Evolutionary conservation across 768 basidiomycete genomes (phyloP).

Genomic region (Boletus sp.): DNA sequence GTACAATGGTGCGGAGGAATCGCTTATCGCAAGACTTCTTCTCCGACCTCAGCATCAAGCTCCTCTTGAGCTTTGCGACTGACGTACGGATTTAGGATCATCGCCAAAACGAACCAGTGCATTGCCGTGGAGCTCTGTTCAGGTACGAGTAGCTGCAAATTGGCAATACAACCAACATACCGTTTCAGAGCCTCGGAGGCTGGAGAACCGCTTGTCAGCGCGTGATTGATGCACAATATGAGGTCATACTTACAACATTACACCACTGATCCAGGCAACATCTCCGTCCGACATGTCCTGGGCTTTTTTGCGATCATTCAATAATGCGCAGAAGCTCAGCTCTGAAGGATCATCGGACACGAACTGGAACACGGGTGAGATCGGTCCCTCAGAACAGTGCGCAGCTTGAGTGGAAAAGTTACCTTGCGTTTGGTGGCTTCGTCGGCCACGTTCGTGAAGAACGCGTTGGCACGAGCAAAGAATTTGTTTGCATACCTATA

Average conservation of each 20-base stretch:
- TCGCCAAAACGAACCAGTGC: conserved; percentile 1
- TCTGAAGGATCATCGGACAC: conserved; percentile 2
- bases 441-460: not conserved
- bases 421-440: conserved; percentile 7
- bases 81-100: conserved; percentile 1
- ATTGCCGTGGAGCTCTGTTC: conserved; percentile 2
- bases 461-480: conserved; percentile 2
- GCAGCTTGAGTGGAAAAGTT: not conserved
- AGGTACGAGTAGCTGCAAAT: not conserved
- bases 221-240: no score
- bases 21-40: conserved; percentile 1
- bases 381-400: not conserved
- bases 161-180: not conserved
- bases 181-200: conserved; percentile 7
- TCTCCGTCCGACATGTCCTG: conserved; percentile 5
- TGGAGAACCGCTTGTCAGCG: not conserved
- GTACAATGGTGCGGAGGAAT: not conserved
- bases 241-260: conserved; percentile 3
- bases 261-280: conserved; percentile 8
- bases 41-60: conserved; percentile 1
- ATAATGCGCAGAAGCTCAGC: conserved; percentile 1
- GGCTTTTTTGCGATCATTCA: conserved; percentile 2
- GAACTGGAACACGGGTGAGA: not conserved
- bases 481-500: conserved; percentile 5
- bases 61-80: conserved; percentile 3